Evolutionary conservation across 2,329 filamentous ascomycete genomes (phyloP).

Genomic region (Fusarium sp.): DNA sequence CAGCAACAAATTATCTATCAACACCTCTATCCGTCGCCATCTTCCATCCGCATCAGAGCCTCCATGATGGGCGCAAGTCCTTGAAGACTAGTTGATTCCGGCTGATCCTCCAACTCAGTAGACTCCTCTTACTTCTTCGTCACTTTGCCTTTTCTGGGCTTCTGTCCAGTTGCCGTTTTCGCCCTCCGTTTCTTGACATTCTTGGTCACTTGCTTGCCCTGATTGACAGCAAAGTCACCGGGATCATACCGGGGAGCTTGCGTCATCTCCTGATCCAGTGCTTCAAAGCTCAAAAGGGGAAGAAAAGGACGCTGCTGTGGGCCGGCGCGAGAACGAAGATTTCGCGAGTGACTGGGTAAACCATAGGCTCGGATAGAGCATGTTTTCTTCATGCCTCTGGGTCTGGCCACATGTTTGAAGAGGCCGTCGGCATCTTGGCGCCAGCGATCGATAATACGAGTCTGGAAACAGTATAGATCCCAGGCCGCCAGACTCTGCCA

Average conservation of each 20-base stretch:
- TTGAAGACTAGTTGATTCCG: too few relatives aligned
- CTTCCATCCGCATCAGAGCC: too few relatives aligned
- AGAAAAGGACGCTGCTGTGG: conserved; percentile 5
- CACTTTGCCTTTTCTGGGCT: too few relatives aligned
- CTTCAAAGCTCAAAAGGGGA: neutral
- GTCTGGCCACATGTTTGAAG: too few relatives aligned
- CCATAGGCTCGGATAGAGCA: neutral
- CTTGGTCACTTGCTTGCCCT: neutral
- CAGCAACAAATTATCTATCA: too few relatives aligned
- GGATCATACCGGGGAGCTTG: conserved; percentile 9
- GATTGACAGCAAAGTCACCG: conserved; percentile 3
- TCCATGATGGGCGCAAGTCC: too few relatives aligned
- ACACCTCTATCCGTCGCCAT: too few relatives aligned
- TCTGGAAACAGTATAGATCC: conserved; percentile 14
- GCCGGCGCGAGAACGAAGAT: neutral
- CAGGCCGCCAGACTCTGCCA: conserved; percentile 21
- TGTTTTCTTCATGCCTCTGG: neutral
- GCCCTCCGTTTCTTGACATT: neutral
- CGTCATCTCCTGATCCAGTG: neutral
- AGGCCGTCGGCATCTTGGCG: neutral
- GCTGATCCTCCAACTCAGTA: too few relatives aligned
- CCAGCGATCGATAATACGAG: neutral
- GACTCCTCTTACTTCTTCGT: too few relatives aligned
- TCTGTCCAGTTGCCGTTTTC: too few relatives aligned
- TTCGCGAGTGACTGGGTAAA: neutral